Evolutionary conservation across 2,329 filamentous ascomycete species (phyloP).

Genomic region (Penicillium sp.): DNA sequence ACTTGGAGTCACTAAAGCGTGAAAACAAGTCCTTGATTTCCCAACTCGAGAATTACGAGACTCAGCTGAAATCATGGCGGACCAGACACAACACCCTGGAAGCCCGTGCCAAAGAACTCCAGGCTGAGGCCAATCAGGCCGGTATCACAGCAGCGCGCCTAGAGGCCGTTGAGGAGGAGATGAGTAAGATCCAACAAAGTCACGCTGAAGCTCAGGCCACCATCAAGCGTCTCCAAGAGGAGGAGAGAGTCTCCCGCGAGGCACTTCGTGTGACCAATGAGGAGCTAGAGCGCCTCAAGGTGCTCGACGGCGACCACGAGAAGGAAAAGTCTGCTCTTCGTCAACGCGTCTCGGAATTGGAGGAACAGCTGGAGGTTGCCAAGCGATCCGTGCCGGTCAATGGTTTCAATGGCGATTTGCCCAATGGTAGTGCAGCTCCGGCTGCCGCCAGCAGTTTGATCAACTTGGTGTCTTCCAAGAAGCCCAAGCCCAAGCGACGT

Average conservation of each 20-base stretch:
- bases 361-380: slow-evolving; percentile 87
- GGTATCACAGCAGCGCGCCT: slow-evolving; percentile 91
- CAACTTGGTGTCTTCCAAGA: slow-evolving; percentile 95
- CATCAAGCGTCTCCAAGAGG: slow-evolving; percentile 91
- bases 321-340: slow-evolving; percentile 80
- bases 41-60: slow-evolving; percentile 94
- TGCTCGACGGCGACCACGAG: slow-evolving; percentile 72
- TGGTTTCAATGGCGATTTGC: slow-evolving; percentile 56
- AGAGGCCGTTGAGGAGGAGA: slow-evolving; percentile 89
- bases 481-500: slow-evolving; percentile 75
- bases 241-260: slow-evolving; percentile 82
- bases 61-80: slow-evolving; percentile 94
- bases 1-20: slow-evolving; percentile 83
- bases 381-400: slow-evolving; percentile 75
- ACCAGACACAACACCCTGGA: slow-evolving; percentile 87
- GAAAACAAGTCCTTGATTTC: slow-evolving; percentile 87
- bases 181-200: slow-evolving; percentile 82
- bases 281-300: slow-evolving; percentile 76
- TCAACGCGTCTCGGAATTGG: slow-evolving; percentile 83
- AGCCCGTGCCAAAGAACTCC: slow-evolving; percentile 85
- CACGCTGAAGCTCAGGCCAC: slow-evolving; percentile 89
- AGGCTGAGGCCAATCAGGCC: slow-evolving; percentile 94
- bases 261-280: slow-evolving; percentile 74
- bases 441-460: slow-evolving; percentile 73
- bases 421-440: slow-evolving; percentile 60